Evolutionary conservation across 1,284 basidiomycete genomes (phyloP), one percentile per base, ranked within the genome.

Genomic region (Abortiporus biennis): DNA sequence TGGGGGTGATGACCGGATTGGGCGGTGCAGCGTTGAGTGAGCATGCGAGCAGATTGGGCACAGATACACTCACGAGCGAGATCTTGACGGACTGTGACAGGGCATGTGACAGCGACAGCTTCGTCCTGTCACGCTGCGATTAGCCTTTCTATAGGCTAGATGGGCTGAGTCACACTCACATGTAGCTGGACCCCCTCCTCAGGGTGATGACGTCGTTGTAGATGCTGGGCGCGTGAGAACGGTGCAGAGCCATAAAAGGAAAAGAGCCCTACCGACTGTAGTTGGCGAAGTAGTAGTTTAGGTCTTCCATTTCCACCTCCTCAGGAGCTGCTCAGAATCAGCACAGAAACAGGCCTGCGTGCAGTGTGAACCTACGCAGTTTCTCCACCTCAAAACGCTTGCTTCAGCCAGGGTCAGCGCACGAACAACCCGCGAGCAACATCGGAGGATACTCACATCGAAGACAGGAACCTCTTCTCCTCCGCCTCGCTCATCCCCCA

Each of bases 201-300:
- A 98, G 72, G 1, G 94, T 96, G 50, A 98, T 97, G 36, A 98
- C 94, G 64, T 98, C 94, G 69, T 98, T 97, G 66, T 95, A 98
- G 60, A 97, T 97, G 53, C 92, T 92, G 52, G 12, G 6, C 49
- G 32, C 22, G 46, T 21, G 22, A 35, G 20, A 38, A 42, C 32
- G 31, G 16, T 12, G 33, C 23, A 40, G 22, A 23, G 40, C 29
- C 17, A 32, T 43, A 19, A 40, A 47, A 35, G 30, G 31, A 16
- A 46, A 38, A 49, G 46, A 45, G 34, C 36, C 46, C 76, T 60
- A 88, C 90, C 91, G 80, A 61, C 89, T 92, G 61, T 97, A 97
- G 61, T 95, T 93, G 13, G 93, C 93, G 55, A 95, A 93, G 58
- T 98, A 98, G 65, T 87, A 97, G 63, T 96, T 96, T 35, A 98